These are phyloP conservation scores for Aquilaria agallochum DNA, from an alignment of 441 rosid genomes.

Conservation along the genomic window DNA sequence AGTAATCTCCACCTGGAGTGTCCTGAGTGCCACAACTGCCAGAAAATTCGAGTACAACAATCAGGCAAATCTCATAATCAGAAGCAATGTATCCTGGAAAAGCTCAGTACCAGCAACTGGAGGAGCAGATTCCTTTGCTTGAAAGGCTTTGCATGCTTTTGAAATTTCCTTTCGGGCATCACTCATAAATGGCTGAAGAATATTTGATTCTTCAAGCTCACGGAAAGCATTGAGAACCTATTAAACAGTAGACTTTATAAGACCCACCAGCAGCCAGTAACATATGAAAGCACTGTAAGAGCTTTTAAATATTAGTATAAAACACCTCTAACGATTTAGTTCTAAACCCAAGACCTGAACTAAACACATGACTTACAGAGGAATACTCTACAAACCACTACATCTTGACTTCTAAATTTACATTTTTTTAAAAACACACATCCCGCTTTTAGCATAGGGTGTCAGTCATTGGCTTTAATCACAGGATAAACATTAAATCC, in stretches of 20 bases:
- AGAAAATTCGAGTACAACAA: slow-evolving; percentile 20
- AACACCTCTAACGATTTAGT: no score
- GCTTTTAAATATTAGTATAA: no score
- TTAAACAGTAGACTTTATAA: slow-evolving; percentile 21
- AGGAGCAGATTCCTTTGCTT: slow-evolving; percentile 90
- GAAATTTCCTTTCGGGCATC: slow-evolving; percentile 82
- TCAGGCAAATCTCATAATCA: slow-evolving; percentile 21
- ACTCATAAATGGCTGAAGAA: slow-evolving; percentile 75
- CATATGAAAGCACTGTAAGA: slow-evolving; percentile 6
- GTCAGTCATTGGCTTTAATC: no score
- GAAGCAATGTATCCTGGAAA: slow-evolving; percentile 21
- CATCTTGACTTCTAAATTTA: no score
- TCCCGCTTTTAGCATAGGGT: no score
- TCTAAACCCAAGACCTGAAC: no score
- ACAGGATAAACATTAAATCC: no score
- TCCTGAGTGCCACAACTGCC: slow-evolving; percentile 68
- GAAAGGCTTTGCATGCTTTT: slow-evolving; percentile 89
- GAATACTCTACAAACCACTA: no score
- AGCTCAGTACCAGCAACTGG: slow-evolving; percentile 57
- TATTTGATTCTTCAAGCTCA: slow-evolving; percentile 80
- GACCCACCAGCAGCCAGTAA: slow-evolving; percentile 9
- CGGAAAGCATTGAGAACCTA: slow-evolving; percentile 82
- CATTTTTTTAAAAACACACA: no score
- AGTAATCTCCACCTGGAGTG: slow-evolving; percentile 77
- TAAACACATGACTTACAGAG: no score